Percentiles rank a stretch among this genome's conserved stretches.
Evolutionary conservation across 306 rosid species (phyloP).

Genomic region (Gastrolobium bilobum): DNA sequence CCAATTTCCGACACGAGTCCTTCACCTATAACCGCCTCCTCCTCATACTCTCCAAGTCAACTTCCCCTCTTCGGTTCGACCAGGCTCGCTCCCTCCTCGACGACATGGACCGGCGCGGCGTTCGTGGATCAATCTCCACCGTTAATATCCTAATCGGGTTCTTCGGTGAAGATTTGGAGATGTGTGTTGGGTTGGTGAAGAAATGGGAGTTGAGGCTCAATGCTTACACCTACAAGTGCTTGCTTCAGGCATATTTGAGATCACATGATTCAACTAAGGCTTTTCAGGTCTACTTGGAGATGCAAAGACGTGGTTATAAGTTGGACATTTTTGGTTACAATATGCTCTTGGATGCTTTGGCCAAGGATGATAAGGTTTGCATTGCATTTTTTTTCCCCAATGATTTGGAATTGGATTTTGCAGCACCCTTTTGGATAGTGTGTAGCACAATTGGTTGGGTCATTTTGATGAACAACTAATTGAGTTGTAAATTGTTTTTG

Average conservation of each 20-base stretch:
- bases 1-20: slow-evolving; percentile 74
- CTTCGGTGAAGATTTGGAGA: slow-evolving; percentile 69
- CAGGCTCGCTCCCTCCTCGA: slow-evolving; percentile 61
- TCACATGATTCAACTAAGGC: slow-evolving; percentile 63
- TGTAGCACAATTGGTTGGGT: neutral
- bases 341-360: slow-evolving; percentile 87
- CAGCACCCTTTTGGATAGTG: neutral
- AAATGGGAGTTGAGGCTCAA: slow-evolving; percentile 82
- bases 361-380: slow-evolving; percentile 76
- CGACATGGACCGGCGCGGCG: slow-evolving; percentile 64
- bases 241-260: slow-evolving; percentile 88
- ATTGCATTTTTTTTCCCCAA: neutral
- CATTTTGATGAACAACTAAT: slow-evolving; percentile 34
- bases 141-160: slow-evolving; percentile 79
- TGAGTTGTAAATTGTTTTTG: slow-evolving; percentile 34
- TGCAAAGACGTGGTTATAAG: slow-evolving; percentile 65
- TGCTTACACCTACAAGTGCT: slow-evolving; percentile 84
- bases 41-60: slow-evolving; percentile 82
- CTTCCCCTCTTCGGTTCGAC: slow-evolving; percentile 64
- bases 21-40: slow-evolving; percentile 83
- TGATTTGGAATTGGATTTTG: slow-evolving; percentile 1
- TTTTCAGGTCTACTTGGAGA: slow-evolving; percentile 63
- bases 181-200: slow-evolving; percentile 65
- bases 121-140: slow-evolving; percentile 81
- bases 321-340: slow-evolving; percentile 81